Conservation (phyloP, 1,139 yeast genomes). For the Diutina pseudorugosa region DNA sequence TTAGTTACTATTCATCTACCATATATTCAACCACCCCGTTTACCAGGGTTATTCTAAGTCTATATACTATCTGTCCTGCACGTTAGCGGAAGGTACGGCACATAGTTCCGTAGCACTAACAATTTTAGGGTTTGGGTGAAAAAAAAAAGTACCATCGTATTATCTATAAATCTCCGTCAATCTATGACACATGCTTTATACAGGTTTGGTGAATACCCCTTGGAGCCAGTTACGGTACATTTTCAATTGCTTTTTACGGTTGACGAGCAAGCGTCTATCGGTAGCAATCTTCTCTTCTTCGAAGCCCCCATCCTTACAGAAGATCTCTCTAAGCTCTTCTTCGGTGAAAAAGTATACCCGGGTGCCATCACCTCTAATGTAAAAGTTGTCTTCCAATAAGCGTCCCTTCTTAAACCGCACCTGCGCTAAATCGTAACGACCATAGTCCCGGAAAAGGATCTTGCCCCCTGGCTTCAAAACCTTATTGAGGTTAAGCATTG, state of each 20-base stretch:
- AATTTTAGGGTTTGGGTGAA: no score
- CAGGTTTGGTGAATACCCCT: slow-evolving; percentile 50
- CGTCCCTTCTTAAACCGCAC: slow-evolving; percentile 86
- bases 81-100: no score
- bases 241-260: slow-evolving; percentile 80
- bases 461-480: slow-evolving; percentile 88
- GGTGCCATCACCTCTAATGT: slow-evolving; percentile 96
- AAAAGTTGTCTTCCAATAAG: slow-evolving; percentile 80
- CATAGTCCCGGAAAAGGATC: slow-evolving; percentile 85
- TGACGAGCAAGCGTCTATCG: slow-evolving; percentile 82
- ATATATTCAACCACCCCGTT: no score
- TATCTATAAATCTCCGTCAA: neutral
- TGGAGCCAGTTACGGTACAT: slow-evolving; percentile 98
- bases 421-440: slow-evolving; percentile 92
- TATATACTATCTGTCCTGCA: no score
- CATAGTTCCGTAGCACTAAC: no score
- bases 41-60: no score
- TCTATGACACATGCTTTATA: neutral
- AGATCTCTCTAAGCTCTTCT: slow-evolving; percentile 71
- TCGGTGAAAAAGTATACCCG: slow-evolving; percentile 94
- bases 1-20: no score
- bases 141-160: neutral
- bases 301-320: slow-evolving; percentile 49
- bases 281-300: slow-evolving; percentile 68
- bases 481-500: slow-evolving; percentile 55